Base-by-base conservation (phyloP, 805 yeast genomes). In the Metschnikowia dekortorum region DNA sequence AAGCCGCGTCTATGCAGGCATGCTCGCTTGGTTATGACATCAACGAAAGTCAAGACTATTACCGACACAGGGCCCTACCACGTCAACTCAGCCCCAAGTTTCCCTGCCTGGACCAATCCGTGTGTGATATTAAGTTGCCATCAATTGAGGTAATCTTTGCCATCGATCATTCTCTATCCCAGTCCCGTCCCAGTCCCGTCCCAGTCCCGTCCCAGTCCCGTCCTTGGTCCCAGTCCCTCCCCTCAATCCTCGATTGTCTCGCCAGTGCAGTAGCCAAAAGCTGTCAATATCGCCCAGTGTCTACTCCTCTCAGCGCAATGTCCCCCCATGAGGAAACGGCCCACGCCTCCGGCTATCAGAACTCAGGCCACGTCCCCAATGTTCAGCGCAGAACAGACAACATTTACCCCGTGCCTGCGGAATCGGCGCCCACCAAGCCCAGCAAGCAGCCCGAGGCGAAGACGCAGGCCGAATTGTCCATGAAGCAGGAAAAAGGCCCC, bases 321-420 rank as follows among this genome's bases (percentile, higher is more conserved):
- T 31, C 45, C 30, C 16, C 28, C 9, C 11, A 32, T 26, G 34
- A 35, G 22, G 34, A 14, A 42, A 22, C 13, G 3, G 46, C 46
- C 33, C 39, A 14, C 16, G 29, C 45, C 8, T 22, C 46, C n/a
- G 46, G 39, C 11, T 34, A 10, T 8, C 28, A 44, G 29, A 44
- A 44, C 46, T 44, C 46, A 26, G 40, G 46, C 34, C 39, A 44
- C 40, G 46, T 44, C 28, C 46, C 46, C 28, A 44, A 28, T 13
- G 40, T 44, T 29, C 46, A 44, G 8, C 46, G 34, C 34, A 34
- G 46, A 28, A 44, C 39, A 6, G 46, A 44, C 14, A 43, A 43
- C 32, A 44, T 44, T 18, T 44, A 28, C n/a, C 46, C 46, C 7
- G 46, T 43, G 8, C 40, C 46, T n/a, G 26, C 39, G 16, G 46